Evolutionary conservation across 169 alveolate genomes (phyloP).

Genomic region (Plasmodium falciparum): DNA sequence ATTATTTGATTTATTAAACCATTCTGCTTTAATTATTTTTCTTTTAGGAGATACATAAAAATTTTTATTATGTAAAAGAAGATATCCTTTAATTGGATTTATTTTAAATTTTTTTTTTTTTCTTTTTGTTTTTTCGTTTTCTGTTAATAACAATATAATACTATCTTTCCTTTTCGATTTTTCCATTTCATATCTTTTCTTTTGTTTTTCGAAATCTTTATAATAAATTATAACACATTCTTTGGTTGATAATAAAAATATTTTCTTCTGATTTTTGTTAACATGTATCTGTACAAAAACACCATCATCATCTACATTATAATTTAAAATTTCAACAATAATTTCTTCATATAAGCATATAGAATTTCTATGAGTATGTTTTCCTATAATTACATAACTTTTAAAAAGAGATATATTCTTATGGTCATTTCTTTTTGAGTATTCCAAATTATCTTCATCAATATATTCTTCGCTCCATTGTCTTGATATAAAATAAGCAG

Average conservation of each 20-base stretch:
- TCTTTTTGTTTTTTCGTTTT: too few species aligned
- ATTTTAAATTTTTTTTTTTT: constrained; percentile 18
- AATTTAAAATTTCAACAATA: constrained; percentile 41
- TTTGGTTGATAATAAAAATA: constrained; percentile 38
- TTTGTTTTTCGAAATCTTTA: too few species aligned
- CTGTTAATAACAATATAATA: too few species aligned
- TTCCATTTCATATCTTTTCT: too few species aligned
- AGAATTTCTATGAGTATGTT: constrained; percentile 14
- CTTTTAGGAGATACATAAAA: constrained; percentile 20
- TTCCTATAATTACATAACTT: constrained; percentile 57
- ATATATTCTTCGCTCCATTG: constrained; percentile 33
- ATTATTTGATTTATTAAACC: constrained; percentile 39
- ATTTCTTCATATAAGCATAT: constrained; percentile 55
- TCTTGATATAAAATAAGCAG: constrained; percentile 31
- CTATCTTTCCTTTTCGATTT: too few species aligned
- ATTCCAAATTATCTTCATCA: neutral
- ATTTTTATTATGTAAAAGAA: constrained; percentile 19
- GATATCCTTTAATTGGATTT: constrained; percentile 12
- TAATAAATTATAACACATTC: constrained; percentile 29
- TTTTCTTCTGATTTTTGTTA: constrained; percentile 20
- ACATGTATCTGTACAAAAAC: constrained; percentile 67
- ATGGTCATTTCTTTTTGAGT: neutral
- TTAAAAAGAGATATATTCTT: neutral
- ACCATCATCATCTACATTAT: constrained; percentile 52
- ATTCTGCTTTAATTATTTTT: constrained; percentile 68